Base-by-base conservation (phyloP, 805 yeast species). In the Lachancea nothofagi region DNA sequence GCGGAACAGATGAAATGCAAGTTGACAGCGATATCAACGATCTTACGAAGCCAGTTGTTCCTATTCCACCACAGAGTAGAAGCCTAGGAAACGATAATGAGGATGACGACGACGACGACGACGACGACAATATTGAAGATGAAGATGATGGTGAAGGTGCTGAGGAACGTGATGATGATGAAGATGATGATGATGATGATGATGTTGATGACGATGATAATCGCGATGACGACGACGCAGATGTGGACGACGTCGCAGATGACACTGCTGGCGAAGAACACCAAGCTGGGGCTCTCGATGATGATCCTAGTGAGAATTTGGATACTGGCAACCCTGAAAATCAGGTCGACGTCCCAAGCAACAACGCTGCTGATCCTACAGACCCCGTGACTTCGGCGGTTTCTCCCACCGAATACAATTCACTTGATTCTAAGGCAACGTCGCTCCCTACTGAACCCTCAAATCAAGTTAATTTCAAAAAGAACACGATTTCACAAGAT, bases 401-500 rank as follows among this genome's bases (percentile, higher is more conserved):
- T 17, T 13, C 26, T n/a, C 13, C 3, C 9, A 7, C 15, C 4
- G 23, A 31, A 21, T 5, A 7, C 8, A 31, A 31, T 17, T 32
- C 42, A 15, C 36, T 48, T 2, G 42, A 43, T 24, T 26, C 43
- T 6, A 45, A 42, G 21, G 25, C 5, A 5, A 7, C 9, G 10
- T 14, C 32, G 18, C 46, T 46, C 10, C 33, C 47, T 20, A 24
- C 42, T 10, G 46, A 43, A 7, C 36, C 40, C 22, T 38, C 41
- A 8, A 38, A 34, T 23, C 41, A 43, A 1, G 23, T 47, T 2
- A 42, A 44, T 30, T 35, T 44, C 14, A 54, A 53, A 27, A 40
- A 39, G 13, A 55, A 56, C 41, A 35, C 41, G 14, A 43, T 53
- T 7, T 42, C 46, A 9, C 36, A 50, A 6, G 55, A 55, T 19